Evolutionary conservation across 176 grass and related monocot genomes (phyloP).

Genomic region (Stipa capillata): DNA sequence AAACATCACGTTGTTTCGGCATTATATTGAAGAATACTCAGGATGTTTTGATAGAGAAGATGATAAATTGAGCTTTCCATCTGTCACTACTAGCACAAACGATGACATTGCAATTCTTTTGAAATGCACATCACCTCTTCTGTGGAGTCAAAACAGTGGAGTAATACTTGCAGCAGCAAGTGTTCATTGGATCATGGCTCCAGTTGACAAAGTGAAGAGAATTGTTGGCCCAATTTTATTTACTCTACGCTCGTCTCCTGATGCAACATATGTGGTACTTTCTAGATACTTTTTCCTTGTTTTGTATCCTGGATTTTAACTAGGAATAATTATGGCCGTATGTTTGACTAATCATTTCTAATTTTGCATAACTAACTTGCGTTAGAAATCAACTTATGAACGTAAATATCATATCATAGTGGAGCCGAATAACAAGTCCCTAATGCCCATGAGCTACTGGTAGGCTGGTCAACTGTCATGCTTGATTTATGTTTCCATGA

Average conservation of each 20-base stretch:
- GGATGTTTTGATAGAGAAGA: conserved; percentile 2
- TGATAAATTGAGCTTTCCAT: background rate
- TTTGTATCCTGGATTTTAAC: background rate
- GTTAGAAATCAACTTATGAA: background rate
- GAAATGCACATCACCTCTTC: conserved; percentile 62
- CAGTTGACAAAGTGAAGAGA: conserved; percentile 42
- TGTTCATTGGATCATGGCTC: conserved; percentile 89
- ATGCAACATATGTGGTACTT: conserved; percentile 83
- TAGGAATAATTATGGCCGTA: background rate
- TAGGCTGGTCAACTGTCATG: background rate
- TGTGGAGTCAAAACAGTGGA: conserved; percentile 77
- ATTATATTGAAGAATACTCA: conserved; percentile 50
- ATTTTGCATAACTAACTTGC: background rate
- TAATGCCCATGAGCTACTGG: background rate
- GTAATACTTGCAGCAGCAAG: conserved; percentile 74
- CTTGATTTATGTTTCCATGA: background rate
- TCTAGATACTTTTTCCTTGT: background rate
- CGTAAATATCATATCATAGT: background rate
- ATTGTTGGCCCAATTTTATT: conserved; percentile 75
- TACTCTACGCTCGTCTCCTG: conserved; percentile 65
- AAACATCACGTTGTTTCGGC: conserved; percentile 32
- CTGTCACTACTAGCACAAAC: conserved; percentile 29
- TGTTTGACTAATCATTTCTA: background rate
- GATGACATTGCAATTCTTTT: conserved; percentile 60
- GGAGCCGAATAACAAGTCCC: background rate